Percentiles rank a stretch among this genome's conserved stretches.
These are phyloP conservation scores for Entonaema liquescens DNA, from an alignment of 495 filamentous ascomycete species.

Conservation along the genomic window DNA sequence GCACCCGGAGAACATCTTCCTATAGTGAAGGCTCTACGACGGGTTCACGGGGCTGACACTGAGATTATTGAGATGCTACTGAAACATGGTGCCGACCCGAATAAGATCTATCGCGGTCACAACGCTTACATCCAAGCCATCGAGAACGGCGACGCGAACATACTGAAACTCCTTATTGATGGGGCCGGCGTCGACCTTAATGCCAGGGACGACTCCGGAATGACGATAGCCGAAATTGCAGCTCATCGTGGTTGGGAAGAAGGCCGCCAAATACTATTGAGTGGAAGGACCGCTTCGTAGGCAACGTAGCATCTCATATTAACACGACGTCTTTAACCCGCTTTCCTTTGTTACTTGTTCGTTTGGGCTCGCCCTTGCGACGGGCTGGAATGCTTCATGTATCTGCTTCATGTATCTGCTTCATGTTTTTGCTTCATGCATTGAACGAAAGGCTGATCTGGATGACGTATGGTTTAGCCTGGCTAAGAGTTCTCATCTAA, in stretches of 20 bases:
- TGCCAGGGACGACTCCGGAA: conserved; percentile 51
- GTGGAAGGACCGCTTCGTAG: conserved; percentile 3
- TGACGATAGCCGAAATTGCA: conserved; percentile 51
- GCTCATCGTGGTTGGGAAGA: conserved; percentile 50
- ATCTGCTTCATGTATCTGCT: too few species aligned
- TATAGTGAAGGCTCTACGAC: conserved; percentile 62
- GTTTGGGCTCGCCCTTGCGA: not conserved
- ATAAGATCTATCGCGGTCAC: conserved; percentile 63
- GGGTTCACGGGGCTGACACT: conserved; percentile 56
- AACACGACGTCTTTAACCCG: not conserved
- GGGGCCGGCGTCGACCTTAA: conserved; percentile 55
- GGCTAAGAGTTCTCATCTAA: too few species aligned
- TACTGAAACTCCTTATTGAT: conserved; percentile 57
- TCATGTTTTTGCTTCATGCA: too few species aligned
- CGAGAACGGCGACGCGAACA: conserved; percentile 53
- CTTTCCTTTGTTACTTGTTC: not conserved
- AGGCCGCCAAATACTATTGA: conserved; percentile 41
- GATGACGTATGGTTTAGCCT: too few species aligned
- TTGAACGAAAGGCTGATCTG: too few species aligned
- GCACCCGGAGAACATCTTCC: conserved; percentile 64
- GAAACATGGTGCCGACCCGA: conserved; percentile 61
- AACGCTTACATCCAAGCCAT: conserved; percentile 62
- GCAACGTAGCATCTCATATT: not conserved
- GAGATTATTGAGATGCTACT: conserved; percentile 60
- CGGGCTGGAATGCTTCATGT: not conserved